phyloP scores from a whole-genome alignment of 768 basidiomycete species.

The Xanthoconium purpureum region DNA sequence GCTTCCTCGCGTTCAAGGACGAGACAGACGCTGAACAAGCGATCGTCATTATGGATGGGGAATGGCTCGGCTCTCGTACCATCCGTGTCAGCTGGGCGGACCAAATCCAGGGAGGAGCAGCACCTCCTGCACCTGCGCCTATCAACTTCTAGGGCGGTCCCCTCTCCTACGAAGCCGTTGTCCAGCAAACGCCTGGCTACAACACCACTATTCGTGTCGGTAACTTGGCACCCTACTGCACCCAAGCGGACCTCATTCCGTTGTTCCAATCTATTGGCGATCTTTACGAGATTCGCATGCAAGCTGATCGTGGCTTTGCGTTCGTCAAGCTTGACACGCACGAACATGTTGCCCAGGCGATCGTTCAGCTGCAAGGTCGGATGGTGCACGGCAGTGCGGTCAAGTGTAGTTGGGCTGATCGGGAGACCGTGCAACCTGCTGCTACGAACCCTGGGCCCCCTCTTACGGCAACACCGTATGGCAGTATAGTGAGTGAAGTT shows the following conservation, averaged over 20 bases:
- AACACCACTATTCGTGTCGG: constrained; percentile 98
- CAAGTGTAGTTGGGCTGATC: constrained; percentile 92
- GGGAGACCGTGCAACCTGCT: constrained; percentile 48
- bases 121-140: constrained; percentile 69
- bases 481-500: constrained; percentile 58
- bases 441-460: constrained; percentile 53
- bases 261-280: constrained; percentile 99
- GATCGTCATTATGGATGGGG: constrained; percentile 99
- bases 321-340: constrained; percentile 99
- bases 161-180: constrained; percentile 89
- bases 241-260: constrained; percentile 96
- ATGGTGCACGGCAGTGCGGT: constrained; percentile 96
- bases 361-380: constrained; percentile 94
- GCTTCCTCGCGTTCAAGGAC: constrained; percentile 97
- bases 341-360: constrained; percentile 97
- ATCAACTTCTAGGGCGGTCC: constrained; percentile 90
- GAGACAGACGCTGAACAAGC: constrained; percentile 99
- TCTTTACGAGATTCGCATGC: constrained; percentile 98
- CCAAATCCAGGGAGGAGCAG: constrained; percentile 75
- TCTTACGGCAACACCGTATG: constrained; percentile 63
- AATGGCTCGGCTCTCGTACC: constrained; percentile 97
- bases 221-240: constrained; percentile 95
- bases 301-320: constrained; percentile 97
- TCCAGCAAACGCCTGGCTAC: constrained; percentile 88
- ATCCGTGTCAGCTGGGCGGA: constrained; percentile 99